A percentile compares a stretch with the other conserved stretches of the same genome.
phyloP scores from a whole-genome alignment of 129 eudicot genomes.

The Artemisia annua region DNA sequence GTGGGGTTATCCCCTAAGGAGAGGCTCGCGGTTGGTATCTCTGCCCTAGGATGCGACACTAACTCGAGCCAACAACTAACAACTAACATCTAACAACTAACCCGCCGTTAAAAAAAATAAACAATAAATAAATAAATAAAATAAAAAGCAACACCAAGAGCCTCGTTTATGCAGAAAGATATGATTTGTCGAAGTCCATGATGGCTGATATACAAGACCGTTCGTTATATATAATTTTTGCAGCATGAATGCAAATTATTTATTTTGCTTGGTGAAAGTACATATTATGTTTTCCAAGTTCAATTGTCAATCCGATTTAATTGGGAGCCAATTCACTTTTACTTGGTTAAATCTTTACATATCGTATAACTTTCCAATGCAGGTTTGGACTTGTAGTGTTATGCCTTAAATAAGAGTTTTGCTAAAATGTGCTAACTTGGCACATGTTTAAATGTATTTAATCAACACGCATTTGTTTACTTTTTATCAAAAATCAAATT shows the following conservation, averaged over 20 bases:
- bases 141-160: too few relatives aligned
- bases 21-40: too few relatives aligned
- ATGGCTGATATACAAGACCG: background rate
- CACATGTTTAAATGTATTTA: too few relatives aligned
- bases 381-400: background rate
- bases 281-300: conserved; percentile 14
- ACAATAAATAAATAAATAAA: too few relatives aligned
- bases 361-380: background rate
- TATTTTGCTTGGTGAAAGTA: conserved; percentile 13
- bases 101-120: too few relatives aligned
- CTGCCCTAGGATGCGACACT: too few relatives aligned
- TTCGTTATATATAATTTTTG: background rate
- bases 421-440: too few relatives aligned
- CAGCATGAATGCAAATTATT: background rate
- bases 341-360: background rate
- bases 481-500: too few relatives aligned
- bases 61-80: too few relatives aligned
- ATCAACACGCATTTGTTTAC: too few relatives aligned
- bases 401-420: background rate
- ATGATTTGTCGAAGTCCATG: conserved; percentile 13
- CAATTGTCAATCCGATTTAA: background rate
- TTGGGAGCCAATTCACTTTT: background rate
- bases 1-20: too few relatives aligned
- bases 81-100: too few relatives aligned
- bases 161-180: conserved; percentile 4